Percentiles rank a stretch among this genome's conserved stretches.
Evolutionary conservation across 768 basidiomycete genomes (phyloP).

Genomic region (Chalciporus pseudorubinellus): DNA sequence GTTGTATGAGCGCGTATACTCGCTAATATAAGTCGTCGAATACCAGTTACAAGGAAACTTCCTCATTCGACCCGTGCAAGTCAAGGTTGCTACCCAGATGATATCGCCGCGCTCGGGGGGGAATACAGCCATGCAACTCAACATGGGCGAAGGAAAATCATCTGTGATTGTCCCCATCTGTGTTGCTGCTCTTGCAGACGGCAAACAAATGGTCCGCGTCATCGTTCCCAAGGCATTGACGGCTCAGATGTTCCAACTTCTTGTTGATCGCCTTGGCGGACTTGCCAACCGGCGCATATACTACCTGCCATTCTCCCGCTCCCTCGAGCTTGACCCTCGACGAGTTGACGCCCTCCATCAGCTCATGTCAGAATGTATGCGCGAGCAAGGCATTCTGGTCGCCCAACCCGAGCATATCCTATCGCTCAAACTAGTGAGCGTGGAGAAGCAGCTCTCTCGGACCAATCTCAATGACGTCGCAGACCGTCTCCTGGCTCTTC

Average conservation of each 20-base stretch:
- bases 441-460: constrained; percentile 30
- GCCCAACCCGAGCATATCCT: constrained; percentile 50
- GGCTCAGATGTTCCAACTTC: constrained; percentile 44
- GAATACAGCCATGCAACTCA: constrained; percentile 45
- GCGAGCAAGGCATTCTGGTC: constrained; percentile 39
- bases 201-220: constrained; percentile 41
- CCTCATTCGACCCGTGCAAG: constrained; percentile 39
- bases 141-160: constrained; percentile 55
- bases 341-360: constrained; percentile 22
- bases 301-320: constrained; percentile 46
- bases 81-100: constrained; percentile 41
- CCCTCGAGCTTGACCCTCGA: constrained; percentile 18
- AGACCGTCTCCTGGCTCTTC: constrained; percentile 19
- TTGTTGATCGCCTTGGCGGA: constrained; percentile 28
- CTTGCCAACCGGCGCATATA: constrained; percentile 41
- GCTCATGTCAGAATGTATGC: constrained; percentile 37
- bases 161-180: constrained; percentile 45
- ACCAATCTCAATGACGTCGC: background rate
- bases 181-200: constrained; percentile 40
- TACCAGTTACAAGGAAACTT: constrained; percentile 43
- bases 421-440: constrained; percentile 43
- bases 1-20: background rate
- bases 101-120: constrained; percentile 32
- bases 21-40: background rate
- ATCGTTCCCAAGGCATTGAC: constrained; percentile 44